Evolutionary conservation across 495 filamentous ascomycete species (phyloP).

Genomic region (Poronia punctata): DNA sequence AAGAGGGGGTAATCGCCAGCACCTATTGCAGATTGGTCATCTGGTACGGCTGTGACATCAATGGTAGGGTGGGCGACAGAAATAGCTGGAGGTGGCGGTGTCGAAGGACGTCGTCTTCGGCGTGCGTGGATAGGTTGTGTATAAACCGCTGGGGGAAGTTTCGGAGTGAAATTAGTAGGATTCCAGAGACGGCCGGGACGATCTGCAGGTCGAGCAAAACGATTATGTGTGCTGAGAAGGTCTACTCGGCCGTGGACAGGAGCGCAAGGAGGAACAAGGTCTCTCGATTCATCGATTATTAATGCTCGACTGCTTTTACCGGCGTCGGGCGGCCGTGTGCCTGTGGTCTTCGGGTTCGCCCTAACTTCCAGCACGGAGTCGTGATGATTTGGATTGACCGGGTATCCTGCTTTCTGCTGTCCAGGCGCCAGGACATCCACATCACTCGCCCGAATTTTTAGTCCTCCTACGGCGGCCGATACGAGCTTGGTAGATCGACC

Average conservation of each 20-base stretch:
- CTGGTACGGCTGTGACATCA: constrained; percentile 23
- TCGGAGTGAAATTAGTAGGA: constrained; percentile 56
- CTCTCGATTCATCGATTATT: constrained; percentile 20
- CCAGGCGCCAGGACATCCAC: neutral
- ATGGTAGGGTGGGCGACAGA: constrained; percentile 39
- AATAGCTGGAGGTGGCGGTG: constrained; percentile 39
- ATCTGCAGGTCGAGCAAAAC: constrained; percentile 28
- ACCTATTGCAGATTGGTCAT: constrained; percentile 27
- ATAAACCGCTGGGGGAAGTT: constrained; percentile 26
- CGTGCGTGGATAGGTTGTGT: constrained; percentile 9
- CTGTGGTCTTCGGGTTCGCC: neutral
- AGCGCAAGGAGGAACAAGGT: constrained; percentile 31
- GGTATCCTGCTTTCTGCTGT: neutral
- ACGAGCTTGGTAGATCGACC: constrained; percentile 22
- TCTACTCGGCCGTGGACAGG: constrained; percentile 38
- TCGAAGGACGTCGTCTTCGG: constrained; percentile 34
- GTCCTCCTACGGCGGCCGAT: constrained; percentile 34
- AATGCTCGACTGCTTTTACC: neutral
- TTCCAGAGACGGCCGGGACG: constrained; percentile 53
- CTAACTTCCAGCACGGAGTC: neutral
- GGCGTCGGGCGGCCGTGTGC: neutral
- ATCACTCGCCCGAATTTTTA: neutral
- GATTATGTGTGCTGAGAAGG: constrained; percentile 15
- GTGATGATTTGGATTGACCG: neutral
- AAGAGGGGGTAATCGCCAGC: constrained; percentile 65